Conservation (phyloP, 352 stramenopile genomes). For the Phytophthora sp. region DNA sequence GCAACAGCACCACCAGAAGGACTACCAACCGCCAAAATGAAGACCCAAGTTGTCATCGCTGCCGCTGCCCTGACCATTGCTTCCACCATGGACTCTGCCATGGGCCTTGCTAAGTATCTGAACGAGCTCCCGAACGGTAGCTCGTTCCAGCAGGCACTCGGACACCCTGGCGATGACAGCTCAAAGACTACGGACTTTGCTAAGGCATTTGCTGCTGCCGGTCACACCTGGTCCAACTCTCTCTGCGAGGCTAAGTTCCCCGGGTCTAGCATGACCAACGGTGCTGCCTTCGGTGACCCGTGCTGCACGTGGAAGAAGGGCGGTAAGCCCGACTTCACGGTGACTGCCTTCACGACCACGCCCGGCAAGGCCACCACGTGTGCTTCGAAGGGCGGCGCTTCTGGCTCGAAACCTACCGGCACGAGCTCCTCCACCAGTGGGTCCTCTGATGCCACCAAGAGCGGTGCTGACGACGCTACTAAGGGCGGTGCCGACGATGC, state of each 20-base stretch:
- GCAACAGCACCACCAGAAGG: slow-evolving; percentile 1
- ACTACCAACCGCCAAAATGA: slow-evolving; percentile 12
- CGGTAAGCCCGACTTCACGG: slow-evolving; percentile 33
- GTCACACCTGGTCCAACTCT: slow-evolving; percentile 31
- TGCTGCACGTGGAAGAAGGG: slow-evolving; percentile 46
- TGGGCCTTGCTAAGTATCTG: slow-evolving; percentile 35
- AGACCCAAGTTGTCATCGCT: slow-evolving; percentile 17
- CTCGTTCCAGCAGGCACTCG: slow-evolving; percentile 38
- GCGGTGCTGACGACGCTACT: background rate
- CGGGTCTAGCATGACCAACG: slow-evolving; percentile 40
- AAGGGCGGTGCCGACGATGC: background rate
- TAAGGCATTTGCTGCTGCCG: slow-evolving; percentile 33
- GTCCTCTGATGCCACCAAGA: background rate
- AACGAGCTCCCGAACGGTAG: slow-evolving; percentile 49
- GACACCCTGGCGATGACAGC: slow-evolving; percentile 35
- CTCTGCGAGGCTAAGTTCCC: slow-evolving; percentile 47
- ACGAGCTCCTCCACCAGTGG: background rate
- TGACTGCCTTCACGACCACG: slow-evolving; percentile 29
- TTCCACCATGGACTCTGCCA: slow-evolving; percentile 11
- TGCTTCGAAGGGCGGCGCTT: slow-evolving; percentile 16
- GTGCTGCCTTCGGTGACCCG: slow-evolving; percentile 34
- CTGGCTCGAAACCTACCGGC: background rate
- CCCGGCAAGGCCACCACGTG: slow-evolving; percentile 26
- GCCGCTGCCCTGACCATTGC: slow-evolving; percentile 11
- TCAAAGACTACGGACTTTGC: slow-evolving; percentile 44